Evolutionary conservation across 129 eudicot species (phyloP).

Genomic region (Chrysanthemum makinoi): DNA sequence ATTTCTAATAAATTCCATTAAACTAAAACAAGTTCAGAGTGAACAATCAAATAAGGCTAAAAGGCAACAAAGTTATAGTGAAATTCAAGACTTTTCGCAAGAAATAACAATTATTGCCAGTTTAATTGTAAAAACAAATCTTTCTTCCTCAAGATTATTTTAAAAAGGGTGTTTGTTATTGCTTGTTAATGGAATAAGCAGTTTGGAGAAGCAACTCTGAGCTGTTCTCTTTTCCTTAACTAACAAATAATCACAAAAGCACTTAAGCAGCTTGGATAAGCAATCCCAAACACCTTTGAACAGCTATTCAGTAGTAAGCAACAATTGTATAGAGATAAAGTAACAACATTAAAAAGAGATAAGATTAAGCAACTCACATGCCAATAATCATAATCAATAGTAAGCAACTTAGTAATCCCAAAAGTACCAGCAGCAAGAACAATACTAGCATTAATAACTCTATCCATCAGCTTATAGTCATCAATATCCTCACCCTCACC

Average conservation of each 20-base stretch:
- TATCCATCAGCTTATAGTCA: conserved; percentile 48
- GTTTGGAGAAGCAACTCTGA: no score
- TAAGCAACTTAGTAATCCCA: conserved; percentile 88
- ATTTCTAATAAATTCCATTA: not conserved
- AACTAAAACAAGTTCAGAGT: not conserved
- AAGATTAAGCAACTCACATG: conserved; percentile 61
- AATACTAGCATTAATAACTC: conserved; percentile 81
- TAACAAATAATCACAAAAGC: not conserved
- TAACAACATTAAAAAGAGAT: not conserved
- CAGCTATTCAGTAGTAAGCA: no score
- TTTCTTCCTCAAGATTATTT: not conserved
- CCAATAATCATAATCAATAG: conserved; percentile 96
- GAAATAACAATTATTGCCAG: not conserved
- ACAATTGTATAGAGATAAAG: no score
- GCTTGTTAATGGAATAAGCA: no score
- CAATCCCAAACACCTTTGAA: not conserved
- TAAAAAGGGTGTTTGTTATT: not conserved
- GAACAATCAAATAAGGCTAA: conserved; percentile 5
- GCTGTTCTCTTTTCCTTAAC: no score
- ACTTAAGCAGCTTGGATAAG: not conserved
- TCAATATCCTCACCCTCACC: conserved; percentile 36
- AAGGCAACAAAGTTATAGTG: not conserved
- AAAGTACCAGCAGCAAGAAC: conserved; percentile 86
- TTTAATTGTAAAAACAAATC: conserved; percentile 4
- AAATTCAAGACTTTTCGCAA: conserved; percentile 2